A percentile compares a stretch with the other conserved stretches of the same genome.
phyloP scores from a whole-genome alignment of 305 asterid species.

The Nicotiana rustica region DNA sequence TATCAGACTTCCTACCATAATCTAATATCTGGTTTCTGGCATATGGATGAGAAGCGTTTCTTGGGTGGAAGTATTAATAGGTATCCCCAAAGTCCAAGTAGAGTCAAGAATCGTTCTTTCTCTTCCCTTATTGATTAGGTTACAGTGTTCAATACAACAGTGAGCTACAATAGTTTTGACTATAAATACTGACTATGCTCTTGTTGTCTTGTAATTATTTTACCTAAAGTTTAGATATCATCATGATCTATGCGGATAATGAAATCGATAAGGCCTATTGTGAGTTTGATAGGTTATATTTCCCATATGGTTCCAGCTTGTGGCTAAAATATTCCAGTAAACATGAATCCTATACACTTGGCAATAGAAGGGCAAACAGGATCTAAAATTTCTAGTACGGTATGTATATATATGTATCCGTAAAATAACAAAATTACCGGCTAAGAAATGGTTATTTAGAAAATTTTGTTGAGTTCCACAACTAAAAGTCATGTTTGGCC shows the following conservation, averaged over 20 bases:
- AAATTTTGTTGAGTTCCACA: background rate
- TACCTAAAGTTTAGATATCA: background rate
- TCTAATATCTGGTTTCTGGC: background rate
- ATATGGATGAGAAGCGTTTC: background rate
- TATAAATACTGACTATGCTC: background rate
- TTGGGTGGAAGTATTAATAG: background rate
- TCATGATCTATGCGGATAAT: background rate
- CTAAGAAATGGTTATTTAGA: background rate
- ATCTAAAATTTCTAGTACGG: background rate
- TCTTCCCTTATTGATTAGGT: background rate
- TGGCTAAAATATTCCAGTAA: background rate
- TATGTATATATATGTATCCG: no score
- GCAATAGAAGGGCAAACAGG: background rate
- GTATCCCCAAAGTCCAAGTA: background rate
- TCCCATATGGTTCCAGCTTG: background rate
- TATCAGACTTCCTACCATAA: conserved; percentile 5
- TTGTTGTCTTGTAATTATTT: background rate
- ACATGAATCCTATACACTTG: background rate
- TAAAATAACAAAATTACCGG: background rate
- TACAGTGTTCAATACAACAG: background rate
- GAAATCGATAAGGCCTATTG: background rate
- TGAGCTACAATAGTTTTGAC: background rate
- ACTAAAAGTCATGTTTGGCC: background rate
- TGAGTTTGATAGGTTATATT: background rate
- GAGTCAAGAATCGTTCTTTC: background rate